Evolutionary conservation across 208 protist species (phyloP), one percentile per base, ranked within the genome.

Genomic region (Trypanosomatidae sp.): DNA sequence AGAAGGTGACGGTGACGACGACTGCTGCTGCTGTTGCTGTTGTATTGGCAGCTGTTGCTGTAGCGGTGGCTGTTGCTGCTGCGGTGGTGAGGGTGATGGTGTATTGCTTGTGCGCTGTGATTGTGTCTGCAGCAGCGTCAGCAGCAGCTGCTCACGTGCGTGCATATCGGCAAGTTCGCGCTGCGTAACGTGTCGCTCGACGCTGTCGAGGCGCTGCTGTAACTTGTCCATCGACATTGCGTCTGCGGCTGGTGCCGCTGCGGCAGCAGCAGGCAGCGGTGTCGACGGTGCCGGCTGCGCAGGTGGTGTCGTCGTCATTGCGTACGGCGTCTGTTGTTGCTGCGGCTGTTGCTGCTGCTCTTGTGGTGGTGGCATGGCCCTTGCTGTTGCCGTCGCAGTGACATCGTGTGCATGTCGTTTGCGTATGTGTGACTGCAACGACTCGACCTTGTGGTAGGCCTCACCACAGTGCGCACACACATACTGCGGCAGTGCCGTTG

Each of bases 351-450:
- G 11, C n/a, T 35, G n/a, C n/a, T 35, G 30, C 30, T 15, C n/a
- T 35, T 35, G 30, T 35, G 30, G 30, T 35, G 30, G 30, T n/a
- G n/a, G n/a, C n/a, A n/a, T 11, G 11, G 11, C 11, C 11, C 11
- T 35, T 15, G 30, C 11, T 15, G 30, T 35, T 35, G 30, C 30
- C n/a, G n/a, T 20, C 16, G 48, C 4, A 8, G 38, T 19, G 16
- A 30, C 26, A 33, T 26, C 21, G 43, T n/a, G n/a, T n/a, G n/a
- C 42, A 42, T 92, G 83, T 11, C 83, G 63, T 70, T 92, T 92
- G 44, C 84, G 78, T 46, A 92, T 67, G 48, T 92, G 84, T 25
- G 84, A 92, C 56, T 88, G 79, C 42, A 92, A 68, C 20, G 84
- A 88, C 56, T 92, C 84, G 7, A 58, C 53, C 61, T 92, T 92